These are phyloP conservation scores for Pleomassaria siparia DNA, from an alignment of 2,329 filamentous ascomycete species.

Conservation along the genomic window DNA sequence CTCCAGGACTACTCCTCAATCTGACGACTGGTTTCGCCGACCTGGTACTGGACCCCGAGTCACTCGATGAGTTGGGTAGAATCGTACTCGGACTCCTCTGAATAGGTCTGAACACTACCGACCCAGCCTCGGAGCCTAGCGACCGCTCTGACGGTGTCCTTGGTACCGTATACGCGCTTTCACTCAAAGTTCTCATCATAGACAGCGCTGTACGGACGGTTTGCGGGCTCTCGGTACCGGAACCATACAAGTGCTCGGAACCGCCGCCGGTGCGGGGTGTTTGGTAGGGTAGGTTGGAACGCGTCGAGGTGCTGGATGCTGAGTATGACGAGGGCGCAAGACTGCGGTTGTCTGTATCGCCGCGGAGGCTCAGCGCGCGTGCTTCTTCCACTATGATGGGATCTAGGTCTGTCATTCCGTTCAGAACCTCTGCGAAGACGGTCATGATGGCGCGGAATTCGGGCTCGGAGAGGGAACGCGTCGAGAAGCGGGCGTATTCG, in stretches of 20 bases:
- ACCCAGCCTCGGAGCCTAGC: slow-evolving; percentile 15
- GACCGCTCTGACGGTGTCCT: slow-evolving; percentile 29
- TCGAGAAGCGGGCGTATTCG: slow-evolving; percentile 83
- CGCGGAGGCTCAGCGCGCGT: slow-evolving; percentile 25
- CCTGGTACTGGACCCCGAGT: slow-evolving; percentile 10
- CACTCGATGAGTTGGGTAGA: slow-evolving; percentile 32
- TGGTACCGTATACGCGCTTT: slow-evolving; percentile 23
- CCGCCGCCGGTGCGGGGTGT: slow-evolving; percentile 27
- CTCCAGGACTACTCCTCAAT: slow-evolving; percentile 24
- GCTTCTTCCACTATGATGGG: slow-evolving; percentile 53
- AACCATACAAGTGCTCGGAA: slow-evolving; percentile 17
- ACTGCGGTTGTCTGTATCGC: slow-evolving; percentile 36
- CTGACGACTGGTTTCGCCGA: slow-evolving; percentile 31
- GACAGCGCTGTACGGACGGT: slow-evolving; percentile 35
- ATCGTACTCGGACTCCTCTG: slow-evolving; percentile 33
- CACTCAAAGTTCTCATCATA: slow-evolving; percentile 22
- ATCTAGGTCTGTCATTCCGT: slow-evolving; percentile 70
- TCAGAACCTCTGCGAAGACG: slow-evolving; percentile 77
- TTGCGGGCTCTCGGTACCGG: slow-evolving; percentile 22
- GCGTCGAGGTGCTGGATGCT: slow-evolving; percentile 19
- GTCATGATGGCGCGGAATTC: slow-evolving; percentile 81
- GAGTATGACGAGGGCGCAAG: slow-evolving; percentile 35
- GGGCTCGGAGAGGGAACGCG: slow-evolving; percentile 64
- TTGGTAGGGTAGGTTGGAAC: slow-evolving; percentile 28
- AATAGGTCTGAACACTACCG: slow-evolving; percentile 20